These are phyloP conservation scores for Aspergillus egyptiacus DNA, from an alignment of 495 filamentous ascomycete genomes.

Conservation along the genomic window DNA sequence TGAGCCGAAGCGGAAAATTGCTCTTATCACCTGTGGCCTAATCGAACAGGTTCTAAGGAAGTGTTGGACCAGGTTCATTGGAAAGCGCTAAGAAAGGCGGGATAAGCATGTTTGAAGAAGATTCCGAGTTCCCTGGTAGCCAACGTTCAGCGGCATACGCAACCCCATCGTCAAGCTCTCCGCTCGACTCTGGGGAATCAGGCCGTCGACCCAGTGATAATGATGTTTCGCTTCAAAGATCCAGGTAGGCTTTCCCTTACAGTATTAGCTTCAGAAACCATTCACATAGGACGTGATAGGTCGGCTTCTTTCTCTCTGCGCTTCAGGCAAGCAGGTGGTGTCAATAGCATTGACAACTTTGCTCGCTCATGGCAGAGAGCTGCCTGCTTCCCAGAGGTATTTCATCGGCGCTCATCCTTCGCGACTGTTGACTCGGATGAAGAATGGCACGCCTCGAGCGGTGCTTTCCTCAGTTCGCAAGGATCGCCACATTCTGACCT, in stretches of 20 bases:
- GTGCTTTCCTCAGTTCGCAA: slow-evolving; percentile 21
- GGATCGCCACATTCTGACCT: slow-evolving; percentile 28
- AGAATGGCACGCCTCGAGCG: slow-evolving; percentile 32
- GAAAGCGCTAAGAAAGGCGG: not conserved
- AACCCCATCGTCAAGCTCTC: slow-evolving; percentile 10
- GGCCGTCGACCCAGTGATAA: slow-evolving; percentile 1
- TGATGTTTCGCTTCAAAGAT: slow-evolving; percentile 4
- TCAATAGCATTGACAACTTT: slow-evolving; percentile 93
- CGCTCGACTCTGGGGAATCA: slow-evolving; percentile 6
- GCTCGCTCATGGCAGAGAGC: slow-evolving; percentile 91
- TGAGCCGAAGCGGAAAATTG: too few relatives aligned
- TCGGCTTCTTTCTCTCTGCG: slow-evolving; percentile 67
- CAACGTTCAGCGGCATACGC: slow-evolving; percentile 5
- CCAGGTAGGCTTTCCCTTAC: slow-evolving; percentile 9
- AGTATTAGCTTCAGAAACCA: not conserved
- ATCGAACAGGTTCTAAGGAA: not conserved
- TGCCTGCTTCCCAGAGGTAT: slow-evolving; percentile 78
- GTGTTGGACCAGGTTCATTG: not conserved
- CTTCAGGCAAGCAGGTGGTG: slow-evolving; percentile 75
- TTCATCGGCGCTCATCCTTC: slow-evolving; percentile 68
- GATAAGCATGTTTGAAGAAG: slow-evolving; percentile 8
- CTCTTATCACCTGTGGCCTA: too few relatives aligned
- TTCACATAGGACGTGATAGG: slow-evolving; percentile 17
- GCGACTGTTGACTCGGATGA: slow-evolving; percentile 49
- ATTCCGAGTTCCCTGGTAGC: not conserved